Percentiles rank a stretch among this genome's conserved stretches.
Evolutionary conservation across 305 asterid species (phyloP).

Genomic region (Lippia alba): DNA sequence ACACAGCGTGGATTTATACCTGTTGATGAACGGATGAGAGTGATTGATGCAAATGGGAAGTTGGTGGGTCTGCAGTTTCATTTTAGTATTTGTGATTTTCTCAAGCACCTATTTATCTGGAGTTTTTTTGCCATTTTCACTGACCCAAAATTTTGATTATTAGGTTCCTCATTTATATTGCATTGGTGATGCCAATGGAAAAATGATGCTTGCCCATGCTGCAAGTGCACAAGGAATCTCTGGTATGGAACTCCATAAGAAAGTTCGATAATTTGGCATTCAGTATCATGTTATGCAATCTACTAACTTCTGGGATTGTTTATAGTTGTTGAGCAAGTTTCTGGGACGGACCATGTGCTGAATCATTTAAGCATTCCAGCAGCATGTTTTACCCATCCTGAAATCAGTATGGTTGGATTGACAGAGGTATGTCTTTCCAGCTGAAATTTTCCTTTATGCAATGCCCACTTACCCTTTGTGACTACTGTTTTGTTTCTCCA

Average conservation of each 20-base stretch:
- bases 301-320: conserved; percentile 33
- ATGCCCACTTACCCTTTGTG: conserved; percentile 4
- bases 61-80: conserved; percentile 54
- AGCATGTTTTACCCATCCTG: conserved; percentile 99
- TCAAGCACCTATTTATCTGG: conserved; percentile 29
- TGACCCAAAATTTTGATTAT: conserved; percentile 34
- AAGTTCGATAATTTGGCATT: conserved; percentile 24
- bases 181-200: conserved; percentile 99
- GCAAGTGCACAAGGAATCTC: conserved; percentile 99
- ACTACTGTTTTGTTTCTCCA: not conserved
- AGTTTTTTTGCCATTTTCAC: conserved; percentile 25
- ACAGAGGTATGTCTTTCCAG: conserved; percentile 75
- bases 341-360: conserved; percentile 88
- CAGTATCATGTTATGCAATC: conserved; percentile 17
- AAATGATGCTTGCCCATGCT: conserved; percentile 99
- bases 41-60: conserved; percentile 78
- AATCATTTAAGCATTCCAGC: conserved; percentile 96
- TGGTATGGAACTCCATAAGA: conserved; percentile 50
- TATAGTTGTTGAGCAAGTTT: conserved; percentile 85
- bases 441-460: conserved; percentile 26
- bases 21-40: conserved; percentile 93
- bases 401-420: conserved; percentile 97
- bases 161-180: conserved; percentile 96
- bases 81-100: conserved; percentile 28
- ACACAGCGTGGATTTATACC: conserved; percentile 94